Evolutionary conservation across 345 rosid species (phyloP).

Genomic region (Lumnitzera racemosa): DNA sequence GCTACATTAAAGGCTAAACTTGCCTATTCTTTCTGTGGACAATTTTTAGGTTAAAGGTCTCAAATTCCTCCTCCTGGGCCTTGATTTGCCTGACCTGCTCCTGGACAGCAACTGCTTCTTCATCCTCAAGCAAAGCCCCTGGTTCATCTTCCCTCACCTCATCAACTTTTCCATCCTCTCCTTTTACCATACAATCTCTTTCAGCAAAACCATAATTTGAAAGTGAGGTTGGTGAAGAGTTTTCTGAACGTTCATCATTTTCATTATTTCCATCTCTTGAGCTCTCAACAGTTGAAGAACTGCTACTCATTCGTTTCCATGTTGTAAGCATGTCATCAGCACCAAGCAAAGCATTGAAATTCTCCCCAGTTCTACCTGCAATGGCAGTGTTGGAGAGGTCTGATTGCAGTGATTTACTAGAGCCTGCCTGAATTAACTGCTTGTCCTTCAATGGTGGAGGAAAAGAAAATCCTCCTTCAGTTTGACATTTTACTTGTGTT

Average conservation of each 20-base stretch:
- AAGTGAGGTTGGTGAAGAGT: slow-evolving; percentile 61
- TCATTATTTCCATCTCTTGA: slow-evolving; percentile 62
- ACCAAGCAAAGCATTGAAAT: slow-evolving; percentile 45
- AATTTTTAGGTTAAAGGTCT: slow-evolving; percentile 92
- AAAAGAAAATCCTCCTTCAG: slow-evolving; percentile 71
- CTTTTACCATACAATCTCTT: slow-evolving; percentile 43
- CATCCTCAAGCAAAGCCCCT: slow-evolving; percentile 73
- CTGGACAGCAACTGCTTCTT: slow-evolving; percentile 90
- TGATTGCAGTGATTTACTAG: slow-evolving; percentile 68
- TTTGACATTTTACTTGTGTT: slow-evolving; percentile 38
- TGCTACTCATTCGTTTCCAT: slow-evolving; percentile 79
- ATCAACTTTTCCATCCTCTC: slow-evolving; percentile 43
- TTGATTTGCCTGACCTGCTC: slow-evolving; percentile 98
- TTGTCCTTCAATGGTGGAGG: slow-evolving; percentile 59
- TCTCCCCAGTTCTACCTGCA: slow-evolving; percentile 39
- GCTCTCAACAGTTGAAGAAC: slow-evolving; percentile 64
- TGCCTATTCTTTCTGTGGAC: slow-evolving; percentile 99
- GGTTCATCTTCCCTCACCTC: slow-evolving; percentile 62
- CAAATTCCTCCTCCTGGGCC: slow-evolving; percentile 97
- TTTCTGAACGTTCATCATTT: slow-evolving; percentile 45
- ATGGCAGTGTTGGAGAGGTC: slow-evolving; percentile 37
- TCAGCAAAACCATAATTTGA: slow-evolving; percentile 63
- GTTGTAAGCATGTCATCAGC: slow-evolving; percentile 63
- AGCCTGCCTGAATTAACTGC: slow-evolving; percentile 39
- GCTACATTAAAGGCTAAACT: slow-evolving; percentile 8